Evolutionary conservation across 129 eudicot species (phyloP), one percentile per base, ranked within the genome.

Genomic region (Calendula officinalis): DNA sequence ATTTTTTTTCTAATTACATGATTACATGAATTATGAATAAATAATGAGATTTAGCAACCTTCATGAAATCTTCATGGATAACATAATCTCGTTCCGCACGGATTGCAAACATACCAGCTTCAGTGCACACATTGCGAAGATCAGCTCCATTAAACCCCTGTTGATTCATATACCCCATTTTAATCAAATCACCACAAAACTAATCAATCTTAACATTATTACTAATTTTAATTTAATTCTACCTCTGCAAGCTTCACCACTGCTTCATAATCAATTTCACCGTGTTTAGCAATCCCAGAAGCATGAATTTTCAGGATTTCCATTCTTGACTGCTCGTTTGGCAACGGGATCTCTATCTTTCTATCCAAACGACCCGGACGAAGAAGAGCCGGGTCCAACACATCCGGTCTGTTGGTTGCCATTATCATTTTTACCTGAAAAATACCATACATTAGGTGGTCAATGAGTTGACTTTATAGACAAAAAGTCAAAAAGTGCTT

Each of bases 361-460:
- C 97, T 83, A 56, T 94, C 99, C 37, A 94, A 69, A 39, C 97
- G 89, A 22, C 99, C 99, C n/a, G 99, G 99, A 52, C 99, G 97
- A 53, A 94, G 90, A 78, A 94, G 97, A 39, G 99, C 97, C 5
- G 99, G 99, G 73, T 94, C 99, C 70, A 94, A 80, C 46, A 94
- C 99, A 86, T 94, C 97, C 9, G 97, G 99, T 69, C 99, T 81
- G 71, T 94, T 94, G 62, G 99, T 94, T 15, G 97, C 99, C 99
- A 94, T 94, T 43, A 94, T 94, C 95, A 89, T 89, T 80, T 88
- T 92, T 4, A 92, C 98, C 98, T 92, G 70, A 27, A 17, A 51
- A 15, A 70, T 22, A 22, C 30, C 6, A 56, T 45, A 36, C 59
- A 48, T 38, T 56, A 37, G 2, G n/a, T n/a, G 34, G 13, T 50